Percentiles rank a stretch among this genome's conserved stretches.
Evolutionary conservation across 2,329 filamentous ascomycete genomes (phyloP).

Genomic region (Parasarocladium wereldwijsianum): DNA sequence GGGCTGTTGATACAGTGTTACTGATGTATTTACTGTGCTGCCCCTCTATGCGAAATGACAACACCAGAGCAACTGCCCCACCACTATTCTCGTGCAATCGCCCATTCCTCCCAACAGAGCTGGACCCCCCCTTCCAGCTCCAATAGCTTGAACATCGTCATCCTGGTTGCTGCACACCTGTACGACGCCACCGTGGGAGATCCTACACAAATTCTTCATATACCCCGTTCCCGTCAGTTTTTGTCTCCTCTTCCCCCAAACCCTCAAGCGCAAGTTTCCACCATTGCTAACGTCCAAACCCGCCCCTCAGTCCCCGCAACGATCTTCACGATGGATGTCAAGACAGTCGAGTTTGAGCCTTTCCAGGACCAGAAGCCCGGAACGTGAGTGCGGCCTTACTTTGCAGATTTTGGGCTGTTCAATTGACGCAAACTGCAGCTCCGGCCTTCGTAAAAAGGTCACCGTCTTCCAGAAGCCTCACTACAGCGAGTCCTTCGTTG

Average conservation of each 20-base stretch:
- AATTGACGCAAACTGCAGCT: conserved; percentile 36
- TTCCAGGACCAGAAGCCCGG: conserved; percentile 97
- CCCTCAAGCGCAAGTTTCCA: conserved; percentile 2
- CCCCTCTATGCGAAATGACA: conserved; percentile 7
- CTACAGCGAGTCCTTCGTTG: conserved; percentile 92
- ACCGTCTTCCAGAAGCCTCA: conserved; percentile 89
- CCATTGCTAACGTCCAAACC: conserved; percentile 6
- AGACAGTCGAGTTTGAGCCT: conserved; percentile 69
- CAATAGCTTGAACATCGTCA: conserved; percentile 1
- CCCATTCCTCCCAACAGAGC: not conserved
- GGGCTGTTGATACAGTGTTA: too few relatives aligned
- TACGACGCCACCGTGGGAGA: conserved; percentile 3
- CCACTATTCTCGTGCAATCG: conserved; percentile 3
- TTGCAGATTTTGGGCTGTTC: not conserved
- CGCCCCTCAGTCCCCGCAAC: too few relatives aligned
- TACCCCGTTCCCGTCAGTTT: not conserved
- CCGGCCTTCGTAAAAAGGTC: conserved; percentile 97
- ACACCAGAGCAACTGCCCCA: conserved; percentile 4
- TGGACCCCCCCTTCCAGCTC: not conserved
- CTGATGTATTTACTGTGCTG: too few relatives aligned
- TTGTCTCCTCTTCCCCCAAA: conserved; percentile 4
- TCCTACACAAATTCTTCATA: too few relatives aligned
- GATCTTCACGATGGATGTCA: conserved; percentile 44
- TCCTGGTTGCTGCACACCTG: not conserved
- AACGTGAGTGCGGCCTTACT: conserved; percentile 51